Evolutionary conservation across 2,329 filamentous ascomycete species (phyloP).

Genomic region (Hypoxylon sp.): DNA sequence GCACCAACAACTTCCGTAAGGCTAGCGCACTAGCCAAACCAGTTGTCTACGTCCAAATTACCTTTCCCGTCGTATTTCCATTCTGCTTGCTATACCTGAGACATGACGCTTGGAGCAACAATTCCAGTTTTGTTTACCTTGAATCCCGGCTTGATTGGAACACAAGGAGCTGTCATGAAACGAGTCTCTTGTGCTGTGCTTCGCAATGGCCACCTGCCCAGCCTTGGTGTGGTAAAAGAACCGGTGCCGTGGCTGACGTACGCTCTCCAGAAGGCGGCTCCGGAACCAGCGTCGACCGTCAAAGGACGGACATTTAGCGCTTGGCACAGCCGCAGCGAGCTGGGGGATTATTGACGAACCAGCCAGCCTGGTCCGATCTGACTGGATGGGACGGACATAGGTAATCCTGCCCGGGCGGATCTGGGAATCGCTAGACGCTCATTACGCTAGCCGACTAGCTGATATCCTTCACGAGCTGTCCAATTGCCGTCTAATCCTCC

Average conservation of each 20-base stretch:
- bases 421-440: slow-evolving; percentile 14
- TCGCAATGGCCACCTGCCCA: slow-evolving; percentile 15
- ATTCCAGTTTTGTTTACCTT: slow-evolving; percentile 1
- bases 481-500: slow-evolving; percentile 13
- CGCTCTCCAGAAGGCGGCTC: slow-evolving; percentile 28
- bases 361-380: slow-evolving; percentile 12
- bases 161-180: slow-evolving; percentile 25
- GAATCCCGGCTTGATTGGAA: slow-evolving; percentile 9
- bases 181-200: slow-evolving; percentile 16
- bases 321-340: slow-evolving; percentile 1
- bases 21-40: slow-evolving; percentile 4
- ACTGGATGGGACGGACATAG: slow-evolving; percentile 25
- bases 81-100: no score
- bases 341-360: slow-evolving; percentile 9
- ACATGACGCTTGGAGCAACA: not conserved
- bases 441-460: slow-evolving; percentile 2
- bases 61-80: slow-evolving; percentile 23
- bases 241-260: slow-evolving; percentile 25
- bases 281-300: slow-evolving; percentile 10
- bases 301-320: slow-evolving; percentile 17
- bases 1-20: slow-evolving; percentile 6
- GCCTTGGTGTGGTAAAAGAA: slow-evolving; percentile 9
- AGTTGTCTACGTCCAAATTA: slow-evolving; percentile 7
- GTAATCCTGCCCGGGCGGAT: slow-evolving; percentile 2
- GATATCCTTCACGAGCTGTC: slow-evolving; percentile 7